phyloP scores from a whole-genome alignment of 148 eudicot species.

The Chenopodium berlandieri region DNA sequence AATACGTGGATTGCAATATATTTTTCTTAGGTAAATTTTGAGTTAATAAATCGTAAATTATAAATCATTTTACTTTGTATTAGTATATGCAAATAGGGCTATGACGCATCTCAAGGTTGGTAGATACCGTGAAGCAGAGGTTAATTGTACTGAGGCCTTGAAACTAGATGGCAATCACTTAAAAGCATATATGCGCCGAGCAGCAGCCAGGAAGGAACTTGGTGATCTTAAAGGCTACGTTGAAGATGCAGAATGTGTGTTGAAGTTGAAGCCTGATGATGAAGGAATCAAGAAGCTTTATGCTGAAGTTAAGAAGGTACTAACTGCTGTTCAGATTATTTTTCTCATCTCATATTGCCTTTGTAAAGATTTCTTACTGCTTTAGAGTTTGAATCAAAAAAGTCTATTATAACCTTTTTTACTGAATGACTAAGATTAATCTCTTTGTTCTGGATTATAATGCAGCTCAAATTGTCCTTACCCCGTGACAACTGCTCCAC shows the following conservation, averaged over 20 bases:
- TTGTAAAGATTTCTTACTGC: no score
- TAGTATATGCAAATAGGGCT: slow-evolving; percentile 60
- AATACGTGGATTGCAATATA: no score
- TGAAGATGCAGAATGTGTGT: slow-evolving; percentile 76
- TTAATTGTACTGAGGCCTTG: slow-evolving; percentile 83
- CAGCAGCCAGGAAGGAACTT: slow-evolving; percentile 77
- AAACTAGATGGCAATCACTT: slow-evolving; percentile 75
- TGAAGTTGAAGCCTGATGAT: slow-evolving; percentile 71
- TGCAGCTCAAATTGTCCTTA: not conserved
- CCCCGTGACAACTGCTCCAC: not conserved
- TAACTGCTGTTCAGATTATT: no score
- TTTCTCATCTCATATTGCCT: no score
- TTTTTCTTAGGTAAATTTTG: no score
- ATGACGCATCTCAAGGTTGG: slow-evolving; percentile 73
- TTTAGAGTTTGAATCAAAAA: no score
- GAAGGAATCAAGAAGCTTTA: slow-evolving; percentile 67
- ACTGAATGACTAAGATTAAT: no score
- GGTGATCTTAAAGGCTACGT: slow-evolving; percentile 62
- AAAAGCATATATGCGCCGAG: slow-evolving; percentile 82
- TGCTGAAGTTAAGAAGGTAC: slow-evolving; percentile 61
- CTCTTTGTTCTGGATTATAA: not conserved
- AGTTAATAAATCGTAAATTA: no score
- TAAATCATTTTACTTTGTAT: no score
- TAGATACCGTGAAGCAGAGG: slow-evolving; percentile 76
- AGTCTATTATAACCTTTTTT: no score